phyloP scores from a whole-genome alignment of 129 eudicot genomes.

The Flaveria ramosissima region DNA sequence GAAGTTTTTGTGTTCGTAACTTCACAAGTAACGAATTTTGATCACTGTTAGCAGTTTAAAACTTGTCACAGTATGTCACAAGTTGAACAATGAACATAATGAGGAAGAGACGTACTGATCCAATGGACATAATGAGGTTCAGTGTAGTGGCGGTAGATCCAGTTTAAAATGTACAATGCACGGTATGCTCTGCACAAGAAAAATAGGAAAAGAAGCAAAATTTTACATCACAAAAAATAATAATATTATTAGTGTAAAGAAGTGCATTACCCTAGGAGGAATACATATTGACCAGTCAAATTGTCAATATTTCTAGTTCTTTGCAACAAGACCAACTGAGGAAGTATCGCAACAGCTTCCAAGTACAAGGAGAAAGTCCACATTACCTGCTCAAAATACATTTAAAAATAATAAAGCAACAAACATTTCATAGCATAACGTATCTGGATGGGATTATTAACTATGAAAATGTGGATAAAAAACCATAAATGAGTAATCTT shows the following conservation, averaged over 20 bases:
- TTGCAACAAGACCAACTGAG: conserved; percentile 95
- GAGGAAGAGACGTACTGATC: conserved; percentile 66
- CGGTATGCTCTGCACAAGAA: conserved; percentile 79
- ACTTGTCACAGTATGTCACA: background rate
- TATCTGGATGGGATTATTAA: background rate
- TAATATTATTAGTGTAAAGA: conserved; percentile 7
- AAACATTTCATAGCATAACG: background rate
- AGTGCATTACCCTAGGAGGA: conserved; percentile 75
- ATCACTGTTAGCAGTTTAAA: background rate
- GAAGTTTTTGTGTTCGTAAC: background rate
- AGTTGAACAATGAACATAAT: background rate
- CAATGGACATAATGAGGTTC: conserved; percentile 94
- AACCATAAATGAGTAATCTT: background rate
- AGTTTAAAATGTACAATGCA: conserved; percentile 79
- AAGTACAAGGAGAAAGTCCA: conserved; percentile 89
- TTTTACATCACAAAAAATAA: conserved; percentile 7
- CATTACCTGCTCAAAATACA: conserved; percentile 60
- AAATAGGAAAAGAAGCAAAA: background rate
- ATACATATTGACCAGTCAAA: conserved; percentile 94
- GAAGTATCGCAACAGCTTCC: conserved; percentile 98
- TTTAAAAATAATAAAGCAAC: conserved; percentile 4
- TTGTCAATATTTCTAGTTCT: conserved; percentile 96
- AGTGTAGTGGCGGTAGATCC: conserved; percentile 97
- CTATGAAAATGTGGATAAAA: background rate
- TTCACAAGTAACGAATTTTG: background rate